Evolutionary conservation across 1,139 yeast species (phyloP), one percentile per base, ranked within the genome.

Genomic region (Suhomyces bolitotheri): DNA sequence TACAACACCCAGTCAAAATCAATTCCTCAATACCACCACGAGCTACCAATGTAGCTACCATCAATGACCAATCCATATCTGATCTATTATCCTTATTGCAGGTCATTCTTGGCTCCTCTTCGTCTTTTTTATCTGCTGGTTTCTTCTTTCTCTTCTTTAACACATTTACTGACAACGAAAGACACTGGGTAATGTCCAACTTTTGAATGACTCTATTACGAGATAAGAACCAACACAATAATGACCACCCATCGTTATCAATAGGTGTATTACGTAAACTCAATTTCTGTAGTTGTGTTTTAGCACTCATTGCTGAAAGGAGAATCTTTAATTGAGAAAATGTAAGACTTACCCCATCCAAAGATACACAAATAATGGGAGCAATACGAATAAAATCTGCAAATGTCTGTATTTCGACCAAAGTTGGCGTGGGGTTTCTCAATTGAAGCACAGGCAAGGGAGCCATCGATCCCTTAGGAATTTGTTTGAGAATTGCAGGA

Each of bases 301-400:
- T 82, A 27, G 76, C 73, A 39, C 77, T 66, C 60, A 83, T 64
- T 1, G 92, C 75, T 32, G 84, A 65, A 30, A 84, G 58, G 12
- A 84, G 62, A 13, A 80, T 72, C 44, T 79, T 69, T 38, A 83
- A 71, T 78, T 83, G 87, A 26, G 80, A 83, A 17, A 66, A 64
- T 3, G 86, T 73, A 20, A 84, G 58, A 11, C 69, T 62, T 7
- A 83, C 86, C 20, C 90, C 90, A 59, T 84, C 94, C 27, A 84
- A 58, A 0, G 85, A 77, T 10, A 84, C 58, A 56, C 86, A 80
- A 11, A 80, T 62, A 7, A 84, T 70, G 0, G 92, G 90, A 0
- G 90, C 88, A 43, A 83, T 77, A 34, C 90, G 67, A 22, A 83
- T 66, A 47, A 83, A 84, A 54, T 84, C 94, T 16, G 89, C 77